Conservation (phyloP, 805 yeast genomes). For the Kurtzmaniella fragi region DNA sequence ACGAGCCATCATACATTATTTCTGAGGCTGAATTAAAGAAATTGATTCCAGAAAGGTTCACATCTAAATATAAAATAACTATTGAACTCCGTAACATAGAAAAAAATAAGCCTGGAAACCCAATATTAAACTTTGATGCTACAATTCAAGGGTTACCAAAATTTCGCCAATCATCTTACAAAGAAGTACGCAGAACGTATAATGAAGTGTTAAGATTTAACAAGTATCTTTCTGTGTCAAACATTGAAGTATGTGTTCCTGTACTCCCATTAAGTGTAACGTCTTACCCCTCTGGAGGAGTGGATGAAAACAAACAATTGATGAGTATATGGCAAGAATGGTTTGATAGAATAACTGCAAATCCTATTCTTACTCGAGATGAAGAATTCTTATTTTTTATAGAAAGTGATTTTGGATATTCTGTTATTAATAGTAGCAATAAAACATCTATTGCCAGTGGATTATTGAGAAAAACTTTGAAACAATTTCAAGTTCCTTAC, state of each 20-base stretch:
- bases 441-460: slow-evolving; percentile 74
- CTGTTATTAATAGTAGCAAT: slow-evolving; percentile 54
- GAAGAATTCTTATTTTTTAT: slow-evolving; percentile 84
- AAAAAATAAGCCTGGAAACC: slow-evolving; percentile 68
- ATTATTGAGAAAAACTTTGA: slow-evolving; percentile 78
- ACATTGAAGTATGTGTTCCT: slow-evolving; percentile 91
- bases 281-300: slow-evolving; percentile 77
- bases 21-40: slow-evolving; percentile 38
- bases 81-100: slow-evolving; percentile 68
- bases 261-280: slow-evolving; percentile 74
- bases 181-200: slow-evolving; percentile 75
- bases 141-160: slow-evolving; percentile 55
- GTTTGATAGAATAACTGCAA: slow-evolving; percentile 69
- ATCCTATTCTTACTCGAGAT: slow-evolving; percentile 79
- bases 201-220: slow-evolving; percentile 73
- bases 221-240: slow-evolving; percentile 71
- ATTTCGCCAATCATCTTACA: slow-evolving; percentile 64
- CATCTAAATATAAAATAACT: slow-evolving; percentile 36
- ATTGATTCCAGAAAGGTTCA: slow-evolving; percentile 48
- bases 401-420: slow-evolving; percentile 67
- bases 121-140: slow-evolving; percentile 67
- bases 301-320: slow-evolving; percentile 66
- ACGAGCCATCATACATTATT: slow-evolving; percentile 12
- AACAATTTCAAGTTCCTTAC: slow-evolving; percentile 87
- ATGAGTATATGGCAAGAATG: slow-evolving; percentile 68